These are phyloP conservation scores for Nymphaea thermarum DNA, from an alignment of 164 flowering plant species.

Conservation along the genomic window DNA sequence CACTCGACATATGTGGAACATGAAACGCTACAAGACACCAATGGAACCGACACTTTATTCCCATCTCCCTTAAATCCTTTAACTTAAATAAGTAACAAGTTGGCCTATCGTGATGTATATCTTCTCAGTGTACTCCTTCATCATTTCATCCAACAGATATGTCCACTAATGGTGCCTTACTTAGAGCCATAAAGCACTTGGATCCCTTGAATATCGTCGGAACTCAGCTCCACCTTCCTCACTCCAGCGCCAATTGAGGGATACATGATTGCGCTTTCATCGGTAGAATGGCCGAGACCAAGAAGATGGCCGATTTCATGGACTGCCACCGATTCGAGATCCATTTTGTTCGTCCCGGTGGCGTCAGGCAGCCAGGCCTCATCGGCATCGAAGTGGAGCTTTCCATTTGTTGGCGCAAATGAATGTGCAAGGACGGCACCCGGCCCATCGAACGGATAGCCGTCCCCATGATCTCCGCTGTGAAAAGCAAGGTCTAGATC, in stretches of 20 bases:
- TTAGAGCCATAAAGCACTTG: slow-evolving; percentile 7
- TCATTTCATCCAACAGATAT: too few relatives aligned
- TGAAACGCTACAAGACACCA: too few relatives aligned
- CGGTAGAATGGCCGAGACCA: slow-evolving; percentile 17
- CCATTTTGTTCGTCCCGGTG: neutral
- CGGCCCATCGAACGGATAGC: neutral
- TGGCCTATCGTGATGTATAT: too few relatives aligned
- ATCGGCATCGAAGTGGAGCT: slow-evolving; percentile 6
- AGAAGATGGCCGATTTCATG: slow-evolving; percentile 18
- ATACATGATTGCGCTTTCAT: slow-evolving; percentile 11
- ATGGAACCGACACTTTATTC: too few relatives aligned
- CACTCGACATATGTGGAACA: too few relatives aligned
- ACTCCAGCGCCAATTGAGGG: slow-evolving; percentile 4
- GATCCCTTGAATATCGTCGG: slow-evolving; percentile 16
- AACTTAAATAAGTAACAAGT: too few relatives aligned
- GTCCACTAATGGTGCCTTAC: neutral
- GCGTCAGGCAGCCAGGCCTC: neutral
- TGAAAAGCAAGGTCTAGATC: neutral
- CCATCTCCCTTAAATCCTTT: neutral
- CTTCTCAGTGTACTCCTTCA: too few relatives aligned
- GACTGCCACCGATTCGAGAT: neutral
- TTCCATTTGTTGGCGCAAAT: neutral
- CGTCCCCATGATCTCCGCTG: neutral
- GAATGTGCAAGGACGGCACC: slow-evolving; percentile 3
- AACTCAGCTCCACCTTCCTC: slow-evolving; percentile 6